Evolutionary conservation across 176 grass and related monocot species (phyloP), one percentile per base, ranked within the genome.

Genomic region (Chloris gayana): DNA sequence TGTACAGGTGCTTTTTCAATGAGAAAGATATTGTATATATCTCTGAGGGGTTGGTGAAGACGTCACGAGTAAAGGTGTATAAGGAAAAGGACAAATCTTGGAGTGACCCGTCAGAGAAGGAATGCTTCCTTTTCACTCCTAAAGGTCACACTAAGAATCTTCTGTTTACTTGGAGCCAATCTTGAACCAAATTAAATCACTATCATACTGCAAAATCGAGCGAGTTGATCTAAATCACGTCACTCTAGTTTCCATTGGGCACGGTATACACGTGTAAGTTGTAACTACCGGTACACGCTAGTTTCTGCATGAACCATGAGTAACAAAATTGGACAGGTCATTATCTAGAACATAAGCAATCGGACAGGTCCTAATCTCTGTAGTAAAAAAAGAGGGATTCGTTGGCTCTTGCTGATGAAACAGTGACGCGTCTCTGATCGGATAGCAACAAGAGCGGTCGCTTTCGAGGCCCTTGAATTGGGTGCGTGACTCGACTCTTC

Each of bases 381-480:
- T 24, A 57, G 22, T 2, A 24, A n/a, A 60, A 60, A 25, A 5
- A 14, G 58, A 29, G 1, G 29, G 25, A 29, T 29, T 61, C 25
- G 58, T 61, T 29, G 25, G 25, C 25, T 14, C 25, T 14, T 21
- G 69, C 30, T 51, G 63, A 47, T 59, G 38, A 26, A 70, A 62
- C 21, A 69, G 50, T 69, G 73, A 67, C 27, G 26, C 7, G 50
- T 76, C 7, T 19, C 56, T 56, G 47, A 56, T 68, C 31, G 26
- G 32, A 54, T 9, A 54, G 51, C 66, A 31, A n/a, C 17, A 25
- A 17, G 15, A 50, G 17, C n/a, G 34, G 50, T 70, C 27, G 29
- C 38, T 77, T 34, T 84, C 65, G 21, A 59, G 22, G 22, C 9
- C 53, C 59, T 69, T 47, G 37, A 76, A 60, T 60, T 33, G 22